phyloP scores from a whole-genome alignment of 2,329 filamentous ascomycete species.

The Immersiporthe knoxdaviesiana region DNA sequence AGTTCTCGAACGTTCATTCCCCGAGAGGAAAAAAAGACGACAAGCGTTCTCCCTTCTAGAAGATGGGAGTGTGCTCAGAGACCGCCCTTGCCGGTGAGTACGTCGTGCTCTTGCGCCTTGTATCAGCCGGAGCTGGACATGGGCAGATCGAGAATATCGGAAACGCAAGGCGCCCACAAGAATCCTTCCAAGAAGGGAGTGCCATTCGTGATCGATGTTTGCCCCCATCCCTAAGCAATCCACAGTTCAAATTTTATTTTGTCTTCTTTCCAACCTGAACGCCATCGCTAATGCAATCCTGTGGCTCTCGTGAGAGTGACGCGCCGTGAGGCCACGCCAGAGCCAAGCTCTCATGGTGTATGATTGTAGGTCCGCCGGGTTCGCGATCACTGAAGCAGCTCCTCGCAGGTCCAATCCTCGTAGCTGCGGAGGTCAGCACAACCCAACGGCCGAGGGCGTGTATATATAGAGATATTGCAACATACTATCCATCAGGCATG shows the following conservation, averaged over 20 bases:
- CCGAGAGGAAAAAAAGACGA: neutral
- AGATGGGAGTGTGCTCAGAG: neutral
- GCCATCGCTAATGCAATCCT: constrained; percentile 40
- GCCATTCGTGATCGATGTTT: neutral
- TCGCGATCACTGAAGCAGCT: constrained; percentile 68
- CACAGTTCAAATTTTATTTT: constrained; percentile 6
- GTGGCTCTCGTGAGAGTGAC: constrained; percentile 19
- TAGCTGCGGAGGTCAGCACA: constrained; percentile 61
- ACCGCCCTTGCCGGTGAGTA: neutral
- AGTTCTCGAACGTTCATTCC: neutral
- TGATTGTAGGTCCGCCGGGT: neutral
- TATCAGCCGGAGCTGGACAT: neutral
- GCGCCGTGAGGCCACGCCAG: constrained; percentile 20
- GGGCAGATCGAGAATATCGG: neutral
- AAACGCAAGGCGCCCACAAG: neutral
- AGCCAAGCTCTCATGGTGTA: constrained; percentile 14
- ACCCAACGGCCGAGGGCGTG: neutral
- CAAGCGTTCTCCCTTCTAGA: neutral
- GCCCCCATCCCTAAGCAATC: constrained; percentile 4
- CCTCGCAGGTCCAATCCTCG: constrained; percentile 99
- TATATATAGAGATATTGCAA: constrained; percentile 36
- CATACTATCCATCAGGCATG: constrained; percentile 93
- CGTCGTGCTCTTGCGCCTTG: neutral
- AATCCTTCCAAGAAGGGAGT: neutral
- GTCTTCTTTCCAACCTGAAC: constrained; percentile 32